These are phyloP conservation scores for Rhynchospora breviuscula DNA, from an alignment of 176 grass and related monocot species.

Conservation along the genomic window DNA sequence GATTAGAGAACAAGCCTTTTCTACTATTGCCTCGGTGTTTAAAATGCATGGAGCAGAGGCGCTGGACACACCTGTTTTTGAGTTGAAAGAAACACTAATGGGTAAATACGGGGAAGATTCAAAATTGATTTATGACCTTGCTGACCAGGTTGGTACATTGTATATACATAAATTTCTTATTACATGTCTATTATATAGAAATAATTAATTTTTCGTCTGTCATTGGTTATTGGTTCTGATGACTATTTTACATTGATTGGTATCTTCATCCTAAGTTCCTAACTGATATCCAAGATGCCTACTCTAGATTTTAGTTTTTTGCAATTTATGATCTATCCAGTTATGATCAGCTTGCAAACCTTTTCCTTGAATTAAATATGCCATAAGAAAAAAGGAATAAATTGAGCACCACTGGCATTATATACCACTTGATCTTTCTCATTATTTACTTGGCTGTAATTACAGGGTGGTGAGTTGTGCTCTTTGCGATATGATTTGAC, in stretches of 20 bases:
- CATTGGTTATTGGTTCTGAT: neutral
- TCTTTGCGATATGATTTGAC: slow-evolving; percentile 95
- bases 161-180: neutral
- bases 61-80: slow-evolving; percentile 97
- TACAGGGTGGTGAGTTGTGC: slow-evolving; percentile 93
- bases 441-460: neutral
- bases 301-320: neutral
- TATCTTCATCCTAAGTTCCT: neutral
- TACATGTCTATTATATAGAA: neutral
- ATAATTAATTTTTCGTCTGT: neutral
- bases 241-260: neutral
- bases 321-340: neutral
- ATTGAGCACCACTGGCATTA: neutral
- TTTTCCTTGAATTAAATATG: neutral
- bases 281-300: neutral
- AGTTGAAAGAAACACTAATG: slow-evolving; percentile 98
- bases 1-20: slow-evolving; percentile 83
- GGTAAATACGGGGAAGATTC: slow-evolving; percentile 99
- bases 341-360: neutral
- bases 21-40: slow-evolving; percentile 82
- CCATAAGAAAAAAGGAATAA: neutral
- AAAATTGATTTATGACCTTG: slow-evolving; percentile 93
- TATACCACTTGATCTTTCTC: neutral
- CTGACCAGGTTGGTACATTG: slow-evolving; percentile 64
- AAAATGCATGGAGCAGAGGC: slow-evolving; percentile 92